These are phyloP conservation scores for Pythium aristosporum DNA, from an alignment of 352 stramenopile species.

Conservation along the genomic window DNA sequence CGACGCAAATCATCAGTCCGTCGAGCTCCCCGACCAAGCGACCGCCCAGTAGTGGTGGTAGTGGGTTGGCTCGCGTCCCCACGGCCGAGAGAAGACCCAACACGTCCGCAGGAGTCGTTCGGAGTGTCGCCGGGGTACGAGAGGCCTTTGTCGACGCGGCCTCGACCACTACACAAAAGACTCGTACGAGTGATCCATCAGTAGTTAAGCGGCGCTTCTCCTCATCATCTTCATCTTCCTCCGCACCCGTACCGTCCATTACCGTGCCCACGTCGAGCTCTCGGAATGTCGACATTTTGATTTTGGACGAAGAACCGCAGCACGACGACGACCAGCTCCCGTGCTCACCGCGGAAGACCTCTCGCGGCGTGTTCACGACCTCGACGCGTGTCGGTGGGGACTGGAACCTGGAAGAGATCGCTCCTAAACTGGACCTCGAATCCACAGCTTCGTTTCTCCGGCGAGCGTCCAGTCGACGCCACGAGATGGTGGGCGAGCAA, in stretches of 20 bases:
- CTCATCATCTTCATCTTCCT: constrained; percentile 10
- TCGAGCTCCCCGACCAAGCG: constrained; percentile 24
- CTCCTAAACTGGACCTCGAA: constrained; percentile 47
- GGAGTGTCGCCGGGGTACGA: constrained; percentile 31
- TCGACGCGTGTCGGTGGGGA: constrained; percentile 29
- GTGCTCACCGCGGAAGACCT: constrained; percentile 54
- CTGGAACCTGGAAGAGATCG: constrained; percentile 65
- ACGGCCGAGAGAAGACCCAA: constrained; percentile 40
- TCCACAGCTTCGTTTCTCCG: constrained; percentile 36
- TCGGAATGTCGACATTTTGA: constrained; percentile 51
- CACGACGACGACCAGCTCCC: constrained; percentile 36
- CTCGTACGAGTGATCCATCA: background rate
- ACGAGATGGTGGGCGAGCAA: background rate
- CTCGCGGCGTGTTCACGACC: constrained; percentile 45
- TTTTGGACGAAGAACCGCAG: constrained; percentile 41
- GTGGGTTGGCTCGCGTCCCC: background rate
- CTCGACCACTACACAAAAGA: background rate
- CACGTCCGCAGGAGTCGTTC: constrained; percentile 50
- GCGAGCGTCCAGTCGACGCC: constrained; percentile 13
- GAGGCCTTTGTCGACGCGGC: constrained; percentile 60
- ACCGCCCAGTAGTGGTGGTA: constrained; percentile 9
- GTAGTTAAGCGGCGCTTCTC: constrained; percentile 10
- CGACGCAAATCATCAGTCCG: constrained; percentile 21
- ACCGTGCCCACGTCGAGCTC: constrained; percentile 21
- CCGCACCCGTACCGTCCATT: background rate